Percentiles rank a stretch among this genome's conserved stretches.
These are phyloP conservation scores for Biscutella laevigata DNA, from an alignment of 441 rosid genomes.

Conservation along the genomic window DNA sequence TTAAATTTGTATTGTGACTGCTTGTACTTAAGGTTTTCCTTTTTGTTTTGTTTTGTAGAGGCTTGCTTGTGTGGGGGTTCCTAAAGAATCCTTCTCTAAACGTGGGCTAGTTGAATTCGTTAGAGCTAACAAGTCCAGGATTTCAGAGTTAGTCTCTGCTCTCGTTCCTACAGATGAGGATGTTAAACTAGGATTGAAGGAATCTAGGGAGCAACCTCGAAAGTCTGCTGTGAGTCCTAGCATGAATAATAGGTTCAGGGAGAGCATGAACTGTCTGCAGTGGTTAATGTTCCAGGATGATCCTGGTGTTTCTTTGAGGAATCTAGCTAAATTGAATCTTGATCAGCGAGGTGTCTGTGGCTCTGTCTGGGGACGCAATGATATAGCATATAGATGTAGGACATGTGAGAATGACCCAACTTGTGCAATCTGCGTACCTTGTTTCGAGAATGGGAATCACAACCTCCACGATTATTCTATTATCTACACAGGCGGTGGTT, in stretches of 20 bases:
- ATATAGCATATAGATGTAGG: conserved; percentile 82
- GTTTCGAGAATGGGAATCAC: conserved; percentile 84
- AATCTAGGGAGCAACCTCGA: conserved; percentile 30
- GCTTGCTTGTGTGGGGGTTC: conserved; percentile 58
- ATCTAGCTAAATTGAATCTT: conserved; percentile 37
- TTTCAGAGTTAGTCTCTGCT: conserved; percentile 45
- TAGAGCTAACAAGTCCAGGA: conserved; percentile 30
- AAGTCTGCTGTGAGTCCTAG: conserved; percentile 21
- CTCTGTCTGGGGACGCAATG: conserved; percentile 89
- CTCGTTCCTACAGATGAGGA: conserved; percentile 70
- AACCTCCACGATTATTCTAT: conserved; percentile 70
- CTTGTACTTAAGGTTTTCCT: not conserved
- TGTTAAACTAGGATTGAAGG: conserved; percentile 35
- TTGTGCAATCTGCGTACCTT: conserved; percentile 93
- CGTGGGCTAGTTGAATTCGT: conserved; percentile 51
- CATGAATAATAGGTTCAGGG: conserved; percentile 44
- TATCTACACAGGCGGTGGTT: conserved; percentile 81
- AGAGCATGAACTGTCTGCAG: conserved; percentile 65
- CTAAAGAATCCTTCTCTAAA: conserved; percentile 37
- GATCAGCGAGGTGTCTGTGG: conserved; percentile 91
- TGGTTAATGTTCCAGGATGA: conserved; percentile 86
- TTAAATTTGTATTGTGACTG: not conserved
- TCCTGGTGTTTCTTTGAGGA: conserved; percentile 44
- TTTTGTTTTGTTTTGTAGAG: conserved; percentile 37
- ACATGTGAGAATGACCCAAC: conserved; percentile 87